Evolutionary conservation across 1,284 basidiomycete genomes (phyloP), one percentile per base, ranked within the genome.

Genomic region (Omphalotus olearius): DNA sequence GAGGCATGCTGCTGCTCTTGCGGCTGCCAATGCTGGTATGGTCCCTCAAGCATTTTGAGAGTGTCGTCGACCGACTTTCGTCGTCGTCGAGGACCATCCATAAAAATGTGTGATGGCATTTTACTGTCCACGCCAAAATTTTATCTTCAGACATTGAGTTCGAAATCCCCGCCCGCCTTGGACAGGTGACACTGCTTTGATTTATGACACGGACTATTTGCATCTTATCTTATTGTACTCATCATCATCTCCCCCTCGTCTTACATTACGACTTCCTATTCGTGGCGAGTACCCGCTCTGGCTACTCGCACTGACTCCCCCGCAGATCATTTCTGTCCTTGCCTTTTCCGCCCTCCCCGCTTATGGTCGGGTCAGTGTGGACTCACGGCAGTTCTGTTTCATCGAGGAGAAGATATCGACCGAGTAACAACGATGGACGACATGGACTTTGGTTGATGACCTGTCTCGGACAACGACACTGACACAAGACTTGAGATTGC

Each of bases 401-500:
- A 20, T 39, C 18, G 28, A 17, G 9, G 39, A 41, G 37, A 33
- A 28, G 45, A 28, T 37, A 25, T 30, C 26, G n/a, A 43, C 46
- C 25, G 38, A 36, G 51, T 14, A 33, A 53, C 52, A 48, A 56
- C 58, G 62, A 70, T 61, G 72, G 70, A 68, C 59, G 57, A 59
- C 59, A 33, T 33, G 45, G 68, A 65, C 56, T 59, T 58, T 43
- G 72, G 72, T 79, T 64, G 76, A 79, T 69, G 69, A 63, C 41
- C 51, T 57, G 62, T 69, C 69, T 61, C 53, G 64, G 56, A 75
- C 74, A 74, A 75, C 72, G 80, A 80, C 78, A 76, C 68, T 25
- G 75, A 83, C 83, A 71, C 82, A 86, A 82, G 84, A 86, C 83
- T 75, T 69, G 69, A 66, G 65, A 55, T 62, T 66, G 66, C 44